These are phyloP conservation scores for Aspergillus conjunctus DNA, from an alignment of 495 filamentous ascomycete genomes.

Conservation along the genomic window DNA sequence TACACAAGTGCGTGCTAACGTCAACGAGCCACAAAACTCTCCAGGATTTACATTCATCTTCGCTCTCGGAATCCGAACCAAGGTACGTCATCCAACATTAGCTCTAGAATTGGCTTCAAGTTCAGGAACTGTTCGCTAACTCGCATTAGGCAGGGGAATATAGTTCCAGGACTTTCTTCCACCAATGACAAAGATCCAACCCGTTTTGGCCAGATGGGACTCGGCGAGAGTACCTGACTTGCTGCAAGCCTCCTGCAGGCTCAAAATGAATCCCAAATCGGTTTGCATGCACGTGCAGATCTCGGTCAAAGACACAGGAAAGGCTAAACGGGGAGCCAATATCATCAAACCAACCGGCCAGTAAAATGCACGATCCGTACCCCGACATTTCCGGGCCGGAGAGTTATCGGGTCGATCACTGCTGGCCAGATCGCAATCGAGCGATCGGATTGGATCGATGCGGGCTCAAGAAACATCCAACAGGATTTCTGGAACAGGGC, in stretches of 20 bases:
- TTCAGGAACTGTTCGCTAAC: background rate
- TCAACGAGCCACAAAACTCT: background rate
- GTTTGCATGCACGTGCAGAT: constrained; percentile 1
- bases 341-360: constrained; percentile 2
- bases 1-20: background rate
- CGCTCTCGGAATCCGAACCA: background rate
- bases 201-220: background rate
- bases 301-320: constrained; percentile 4
- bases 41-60: background rate
- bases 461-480: constrained; percentile 1
- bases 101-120: background rate
- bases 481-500: background rate
- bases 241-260: background rate
- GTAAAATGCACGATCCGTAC: background rate
- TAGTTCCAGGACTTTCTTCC: background rate
- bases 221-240: background rate
- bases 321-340: background rate
- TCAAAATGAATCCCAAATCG: background rate
- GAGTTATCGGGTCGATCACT: constrained; percentile 5
- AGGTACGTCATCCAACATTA: background rate
- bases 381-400: background rate
- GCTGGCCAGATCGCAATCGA: background rate
- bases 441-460: constrained; percentile 5
- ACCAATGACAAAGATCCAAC: background rate
- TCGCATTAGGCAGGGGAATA: background rate